These are phyloP conservation scores for Penicillium goetzii DNA, from an alignment of 495 filamentous ascomycete species.

Conservation along the genomic window DNA sequence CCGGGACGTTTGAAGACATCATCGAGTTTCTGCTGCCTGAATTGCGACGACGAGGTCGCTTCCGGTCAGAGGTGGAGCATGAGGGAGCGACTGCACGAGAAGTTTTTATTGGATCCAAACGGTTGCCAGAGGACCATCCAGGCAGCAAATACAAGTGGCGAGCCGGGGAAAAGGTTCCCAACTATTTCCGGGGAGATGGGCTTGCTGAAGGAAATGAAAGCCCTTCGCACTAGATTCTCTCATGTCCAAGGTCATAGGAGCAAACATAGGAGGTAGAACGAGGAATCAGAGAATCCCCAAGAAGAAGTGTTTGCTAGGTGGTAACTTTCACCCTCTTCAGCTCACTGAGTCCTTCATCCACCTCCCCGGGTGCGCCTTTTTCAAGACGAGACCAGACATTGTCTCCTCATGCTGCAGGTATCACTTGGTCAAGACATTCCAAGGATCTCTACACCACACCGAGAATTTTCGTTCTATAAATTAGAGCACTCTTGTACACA, in stretches of 20 bases:
- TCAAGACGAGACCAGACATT: too few relatives aligned
- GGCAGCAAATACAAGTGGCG: conserved; percentile 52
- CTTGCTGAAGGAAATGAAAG: neutral
- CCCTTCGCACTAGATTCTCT: neutral
- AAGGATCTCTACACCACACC: too few relatives aligned
- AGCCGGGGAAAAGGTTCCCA: conserved; percentile 33
- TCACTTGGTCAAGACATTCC: too few relatives aligned
- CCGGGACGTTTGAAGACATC: conserved; percentile 65
- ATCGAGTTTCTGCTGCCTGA: conserved; percentile 52
- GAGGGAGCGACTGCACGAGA: conserved; percentile 51
- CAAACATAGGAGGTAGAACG: too few relatives aligned
- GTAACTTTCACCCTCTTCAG: too few relatives aligned
- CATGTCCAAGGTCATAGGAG: neutral
- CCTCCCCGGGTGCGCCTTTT: too few relatives aligned
- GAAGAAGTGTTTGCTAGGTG: too few relatives aligned
- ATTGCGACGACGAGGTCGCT: conserved; percentile 50
- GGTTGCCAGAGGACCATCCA: conserved; percentile 47
- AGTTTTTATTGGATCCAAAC: conserved; percentile 44
- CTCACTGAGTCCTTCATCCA: too few relatives aligned
- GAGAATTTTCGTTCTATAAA: too few relatives aligned
- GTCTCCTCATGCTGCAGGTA: too few relatives aligned
- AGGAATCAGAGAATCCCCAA: too few relatives aligned
- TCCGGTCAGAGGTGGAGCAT: conserved; percentile 50
- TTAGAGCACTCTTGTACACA: too few relatives aligned
- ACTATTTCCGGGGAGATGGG: conserved; percentile 21